Base-by-base conservation (phyloP, 495 filamentous ascomycete species). In the Trichoderma reesei region DNA sequence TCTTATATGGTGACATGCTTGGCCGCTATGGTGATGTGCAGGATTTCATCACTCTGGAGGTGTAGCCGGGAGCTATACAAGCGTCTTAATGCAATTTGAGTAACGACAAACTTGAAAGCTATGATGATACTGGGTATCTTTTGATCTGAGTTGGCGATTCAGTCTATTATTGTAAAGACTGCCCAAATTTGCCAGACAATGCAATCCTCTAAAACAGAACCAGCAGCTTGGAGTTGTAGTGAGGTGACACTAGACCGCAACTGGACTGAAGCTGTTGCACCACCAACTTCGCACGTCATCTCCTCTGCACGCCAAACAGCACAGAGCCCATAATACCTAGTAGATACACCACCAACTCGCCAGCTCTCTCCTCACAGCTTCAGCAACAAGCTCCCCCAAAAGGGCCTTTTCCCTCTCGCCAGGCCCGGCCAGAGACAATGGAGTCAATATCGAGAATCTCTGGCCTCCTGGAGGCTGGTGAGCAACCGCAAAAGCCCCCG, bases 371-470 rank as follows among this genome's bases (percentile, higher is more conserved):
- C 18, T 36, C 65, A 39, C 61, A 18, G 63, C 26, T 26, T 16
- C 46, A n/a, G 26, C 36, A 60, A 39, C 14, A 34, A 26, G 56
- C 56, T 60, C 7, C 54, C 63, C 26, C 26, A 26, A 60, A 60
- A 59, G 63, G 51, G 51, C 51, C 26, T 14, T 13, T 14, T 14
- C 31, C 8, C 51, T 3, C 14, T 26, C 7, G 33, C 9, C 51
- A 56, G 9, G 20, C 51, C 9, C 26, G 6, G 11, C 7, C 51
- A 56, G 26, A 33, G 20, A 56, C 51, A 34, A 82, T 98, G 94
- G 94, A 98, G 80, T 95, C 94, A n/a, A 91, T 97, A 67, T 92
- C 94, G 20, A 80, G 89, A 68, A 96, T 97, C 73, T 95, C 93
- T 59, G 90, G 85, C 65, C 81, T 98, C 74, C 85, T 98, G 72